phyloP scores from a whole-genome alignment of 1,284 basidiomycete genomes.

The Ustilago esculenta region DNA sequence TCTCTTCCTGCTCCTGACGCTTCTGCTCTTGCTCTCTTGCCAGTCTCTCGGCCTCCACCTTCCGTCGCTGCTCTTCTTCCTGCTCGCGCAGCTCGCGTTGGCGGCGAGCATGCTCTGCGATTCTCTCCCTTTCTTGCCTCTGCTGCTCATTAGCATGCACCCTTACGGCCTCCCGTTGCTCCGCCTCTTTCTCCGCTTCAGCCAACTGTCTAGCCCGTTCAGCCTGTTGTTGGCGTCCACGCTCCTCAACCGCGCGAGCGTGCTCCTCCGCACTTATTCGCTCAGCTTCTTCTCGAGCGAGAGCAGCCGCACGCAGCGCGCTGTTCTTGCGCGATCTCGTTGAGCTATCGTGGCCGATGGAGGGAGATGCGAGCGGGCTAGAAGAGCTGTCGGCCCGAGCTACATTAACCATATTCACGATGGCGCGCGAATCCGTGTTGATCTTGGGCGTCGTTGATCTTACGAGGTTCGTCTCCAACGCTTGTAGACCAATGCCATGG shows the following conservation, averaged over 20 bases:
- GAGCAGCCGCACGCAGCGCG: slow-evolving; percentile 41
- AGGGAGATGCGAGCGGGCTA: slow-evolving; percentile 21
- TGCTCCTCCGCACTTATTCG: slow-evolving; percentile 32
- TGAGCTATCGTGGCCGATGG: slow-evolving; percentile 15
- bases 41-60: slow-evolving; percentile 17
- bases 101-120: slow-evolving; percentile 23
- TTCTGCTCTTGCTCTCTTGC: slow-evolving; percentile 8
- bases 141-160: slow-evolving; percentile 23
- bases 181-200: slow-evolving; percentile 26
- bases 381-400: slow-evolving; percentile 19
- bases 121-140: slow-evolving; percentile 32
- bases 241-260: slow-evolving; percentile 27
- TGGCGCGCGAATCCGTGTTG: neutral
- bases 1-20: slow-evolving; percentile 8
- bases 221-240: slow-evolving; percentile 12
- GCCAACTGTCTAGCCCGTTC: slow-evolving; percentile 29
- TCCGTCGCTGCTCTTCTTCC: slow-evolving; percentile 24
- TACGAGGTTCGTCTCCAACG: slow-evolving; percentile 40
- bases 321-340: slow-evolving; percentile 44
- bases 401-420: slow-evolving; percentile 29
- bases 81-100: slow-evolving; percentile 28
- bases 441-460: slow-evolving; percentile 42
- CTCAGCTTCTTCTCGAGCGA: slow-evolving; percentile 42
- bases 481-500: slow-evolving; percentile 46
- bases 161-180: slow-evolving; percentile 7